Evolutionary conservation across 805 yeast genomes (phyloP).

Genomic region (Limtongozyma cylindracea): DNA sequence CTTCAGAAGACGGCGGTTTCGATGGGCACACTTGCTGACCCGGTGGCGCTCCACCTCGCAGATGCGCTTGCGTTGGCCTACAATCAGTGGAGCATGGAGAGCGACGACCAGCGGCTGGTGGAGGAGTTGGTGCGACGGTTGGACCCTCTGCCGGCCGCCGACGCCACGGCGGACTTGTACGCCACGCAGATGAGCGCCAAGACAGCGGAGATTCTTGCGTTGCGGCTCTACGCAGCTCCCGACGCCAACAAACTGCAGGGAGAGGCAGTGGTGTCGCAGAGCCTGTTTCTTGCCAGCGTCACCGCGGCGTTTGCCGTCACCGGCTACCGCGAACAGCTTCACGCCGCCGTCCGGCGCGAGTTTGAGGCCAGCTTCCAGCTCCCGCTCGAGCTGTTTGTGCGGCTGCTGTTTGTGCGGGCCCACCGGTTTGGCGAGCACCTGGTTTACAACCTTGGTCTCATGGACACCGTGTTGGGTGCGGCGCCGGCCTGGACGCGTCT

Average conservation of each 20-base stretch:
- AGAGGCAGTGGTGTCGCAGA: slow-evolving; percentile 15
- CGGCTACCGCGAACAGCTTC: slow-evolving; percentile 22
- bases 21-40: slow-evolving; percentile 24
- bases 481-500: slow-evolving; percentile 12
- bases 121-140: slow-evolving; percentile 2
- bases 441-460: slow-evolving; percentile 29
- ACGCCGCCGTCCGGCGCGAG: slow-evolving; percentile 14
- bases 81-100: slow-evolving; percentile 38
- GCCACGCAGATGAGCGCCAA: slow-evolving; percentile 34
- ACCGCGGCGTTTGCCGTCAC: slow-evolving; percentile 13
- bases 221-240: slow-evolving; percentile 35
- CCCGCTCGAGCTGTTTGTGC: neutral
- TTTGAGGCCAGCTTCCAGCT: slow-evolving; percentile 4
- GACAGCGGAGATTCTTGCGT: slow-evolving; percentile 52
- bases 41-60: slow-evolving; percentile 38
- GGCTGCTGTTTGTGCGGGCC: slow-evolving; percentile 18
- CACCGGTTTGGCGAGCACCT: slow-evolving; percentile 24
- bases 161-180: slow-evolving; percentile 15
- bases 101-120: slow-evolving; percentile 9
- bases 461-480: slow-evolving; percentile 29
- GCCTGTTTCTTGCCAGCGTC: slow-evolving; percentile 9
- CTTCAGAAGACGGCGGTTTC: slow-evolving; percentile 14
- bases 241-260: slow-evolving; percentile 14
- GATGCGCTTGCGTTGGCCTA: slow-evolving; percentile 55
- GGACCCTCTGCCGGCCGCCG: slow-evolving; percentile 1